Percentiles rank a stretch among this genome's conserved stretches.
phyloP scores from a whole-genome alignment of 1,284 basidiomycete species.

The Malassezia restricta region DNA sequence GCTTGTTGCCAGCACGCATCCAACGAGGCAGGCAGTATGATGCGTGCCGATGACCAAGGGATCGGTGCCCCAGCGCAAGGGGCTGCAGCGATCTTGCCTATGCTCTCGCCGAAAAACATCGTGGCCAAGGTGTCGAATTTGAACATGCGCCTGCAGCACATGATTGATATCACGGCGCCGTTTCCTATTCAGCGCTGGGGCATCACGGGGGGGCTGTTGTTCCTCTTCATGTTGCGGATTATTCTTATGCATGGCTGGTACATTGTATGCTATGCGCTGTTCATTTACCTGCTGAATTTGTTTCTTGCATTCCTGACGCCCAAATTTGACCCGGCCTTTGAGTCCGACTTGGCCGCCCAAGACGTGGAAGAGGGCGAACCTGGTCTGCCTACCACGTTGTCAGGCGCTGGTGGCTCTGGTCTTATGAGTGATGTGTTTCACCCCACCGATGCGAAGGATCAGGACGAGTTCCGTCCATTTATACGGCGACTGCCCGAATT shows the following conservation, averaged over 20 bases:
- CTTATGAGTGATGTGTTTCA: conserved; percentile 43
- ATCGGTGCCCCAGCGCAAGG: background rate
- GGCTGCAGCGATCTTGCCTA: background rate
- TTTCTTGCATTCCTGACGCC: conserved; percentile 79
- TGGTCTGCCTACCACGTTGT: conserved; percentile 41
- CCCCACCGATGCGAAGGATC: conserved; percentile 56
- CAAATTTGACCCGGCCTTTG: conserved; percentile 87
- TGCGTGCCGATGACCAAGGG: conserved; percentile 15
- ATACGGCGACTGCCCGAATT: conserved; percentile 88
- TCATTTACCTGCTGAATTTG: conserved; percentile 50
- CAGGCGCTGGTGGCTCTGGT: conserved; percentile 15
- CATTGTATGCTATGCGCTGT: conserved; percentile 51
- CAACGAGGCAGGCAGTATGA: conserved; percentile 2
- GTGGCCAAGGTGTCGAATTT: background rate
- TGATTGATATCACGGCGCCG: conserved; percentile 76
- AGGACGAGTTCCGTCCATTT: conserved; percentile 57
- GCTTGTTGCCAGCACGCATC: background rate
- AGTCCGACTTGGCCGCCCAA: conserved; percentile 80
- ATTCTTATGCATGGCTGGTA: conserved; percentile 87
- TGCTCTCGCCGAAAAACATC: conserved; percentile 3
- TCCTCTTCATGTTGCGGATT: conserved; percentile 74
- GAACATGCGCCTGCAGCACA: conserved; percentile 4
- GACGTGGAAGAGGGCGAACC: conserved; percentile 87
- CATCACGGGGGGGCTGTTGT: conserved; percentile 60
- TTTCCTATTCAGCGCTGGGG: conserved; percentile 78